Evolutionary conservation across 176 grass and related monocot species (phyloP), one percentile per base, ranked within the genome.

Genomic region (Phyllostachys edulis): DNA sequence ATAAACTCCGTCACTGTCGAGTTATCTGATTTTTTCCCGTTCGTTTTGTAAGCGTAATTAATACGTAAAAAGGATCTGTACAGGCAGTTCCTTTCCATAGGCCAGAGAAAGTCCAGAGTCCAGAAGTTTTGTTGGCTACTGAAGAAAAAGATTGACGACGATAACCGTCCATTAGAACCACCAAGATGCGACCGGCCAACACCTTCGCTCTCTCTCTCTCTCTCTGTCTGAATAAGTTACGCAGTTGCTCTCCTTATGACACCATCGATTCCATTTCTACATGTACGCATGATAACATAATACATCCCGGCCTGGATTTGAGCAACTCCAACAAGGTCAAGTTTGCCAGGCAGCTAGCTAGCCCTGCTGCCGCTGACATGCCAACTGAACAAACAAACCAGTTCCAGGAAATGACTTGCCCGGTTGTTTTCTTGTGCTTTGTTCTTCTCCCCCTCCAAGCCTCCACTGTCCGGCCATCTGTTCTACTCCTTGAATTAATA

Each of bases 161-260:
- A 51, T 67, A 66, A 18, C 77, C n/a, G 77, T 18, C 52, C 69
- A 87, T 75, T 69, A 67, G 85, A 81, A 66, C 5, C 36, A 32
- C 1, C 24, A 16, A 65, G 69, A 81, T 20, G 37, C 47, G 69
- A 87, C 85, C 47, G 11, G 47, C 24, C 71, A 87, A 87, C 78
- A 14, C 67, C 69, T 15, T 18, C 9, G 7, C 60, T 24, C 15
- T 18, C 70, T 8, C n/a, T 16, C 37, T 16, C 76, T 63, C 78
- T 8, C n/a, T 16, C 37, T 16, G 69, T 63, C 78, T 8, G 67
- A 36, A 80, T 12, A 86, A 77, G 78, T 44, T 76, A 26, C 45
- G 26, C 36, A 29, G 71, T 82, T 77, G 54, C 64, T 82, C 78
- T 90, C 83, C 10, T 21, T 56, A 13, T 38, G 42, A 12, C 37